Conservation (phyloP, 441 rosid genomes). For the Erodium texanum region DNA sequence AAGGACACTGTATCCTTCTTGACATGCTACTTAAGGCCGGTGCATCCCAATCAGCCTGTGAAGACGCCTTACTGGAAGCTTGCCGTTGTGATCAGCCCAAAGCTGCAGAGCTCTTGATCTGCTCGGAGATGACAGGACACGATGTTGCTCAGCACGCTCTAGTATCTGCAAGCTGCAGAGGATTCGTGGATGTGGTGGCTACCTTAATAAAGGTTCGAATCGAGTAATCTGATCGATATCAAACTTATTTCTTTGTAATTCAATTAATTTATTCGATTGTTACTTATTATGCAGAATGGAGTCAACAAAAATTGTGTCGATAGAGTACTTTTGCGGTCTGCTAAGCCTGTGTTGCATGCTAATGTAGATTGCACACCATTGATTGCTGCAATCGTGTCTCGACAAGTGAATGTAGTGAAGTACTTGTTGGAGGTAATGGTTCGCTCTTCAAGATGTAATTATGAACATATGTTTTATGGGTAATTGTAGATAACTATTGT, state of each 20-base stretch:
- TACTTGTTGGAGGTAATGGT: conserved; percentile 26
- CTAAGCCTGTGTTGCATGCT: conserved; percentile 29
- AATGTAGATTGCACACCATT: conserved; percentile 28
- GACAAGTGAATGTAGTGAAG: conserved; percentile 26
- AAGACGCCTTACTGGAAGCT: conserved; percentile 31
- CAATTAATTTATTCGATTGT: not conserved
- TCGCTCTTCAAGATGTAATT: not conserved
- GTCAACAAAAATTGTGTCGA: conserved; percentile 20
- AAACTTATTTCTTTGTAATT: not conserved
- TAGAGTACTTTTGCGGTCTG: conserved; percentile 27
- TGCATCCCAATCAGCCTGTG: conserved; percentile 27
- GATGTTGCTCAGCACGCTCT: conserved; percentile 25
- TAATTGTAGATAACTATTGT: too few species aligned
- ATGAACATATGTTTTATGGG: not conserved
- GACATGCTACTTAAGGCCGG: conserved; percentile 34
- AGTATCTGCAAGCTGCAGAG: conserved; percentile 29
- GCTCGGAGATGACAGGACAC: conserved; percentile 28
- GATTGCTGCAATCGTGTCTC: conserved; percentile 30
- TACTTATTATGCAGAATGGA: conserved; percentile 21
- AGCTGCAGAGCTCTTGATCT: conserved; percentile 25
- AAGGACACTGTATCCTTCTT: conserved; percentile 29
- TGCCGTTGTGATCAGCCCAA: conserved; percentile 27
- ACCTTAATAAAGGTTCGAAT: conserved; percentile 21
- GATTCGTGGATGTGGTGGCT: conserved; percentile 23
- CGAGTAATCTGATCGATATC: not conserved